Evolutionary conservation across 768 basidiomycete genomes (phyloP).

Genomic region (Lactarius deliciosus): DNA sequence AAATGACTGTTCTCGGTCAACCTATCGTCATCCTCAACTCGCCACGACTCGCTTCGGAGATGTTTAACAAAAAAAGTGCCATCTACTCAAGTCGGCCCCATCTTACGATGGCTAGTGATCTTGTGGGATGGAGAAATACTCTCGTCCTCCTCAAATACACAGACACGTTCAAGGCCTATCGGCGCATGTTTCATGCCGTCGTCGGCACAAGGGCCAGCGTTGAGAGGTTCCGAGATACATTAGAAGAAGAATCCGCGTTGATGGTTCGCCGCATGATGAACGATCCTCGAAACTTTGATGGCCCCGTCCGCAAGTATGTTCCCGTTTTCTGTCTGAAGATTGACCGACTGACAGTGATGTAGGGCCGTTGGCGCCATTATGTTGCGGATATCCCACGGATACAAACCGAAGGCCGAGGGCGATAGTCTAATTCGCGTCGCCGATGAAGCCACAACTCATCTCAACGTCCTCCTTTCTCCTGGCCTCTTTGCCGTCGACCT

Average conservation of each 20-base stretch:
- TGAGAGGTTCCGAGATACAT: conserved; percentile 25
- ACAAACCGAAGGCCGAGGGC: conserved; percentile 22
- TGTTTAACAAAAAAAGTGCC: conserved; percentile 33
- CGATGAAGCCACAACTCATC: conserved; percentile 29
- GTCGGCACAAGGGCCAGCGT: conserved; percentile 27
- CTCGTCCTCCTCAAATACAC: conserved; percentile 30
- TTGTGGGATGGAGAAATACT: conserved; percentile 28
- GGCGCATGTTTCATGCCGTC: conserved; percentile 27
- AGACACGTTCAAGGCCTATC: conserved; percentile 30
- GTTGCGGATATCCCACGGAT: conserved; percentile 30
- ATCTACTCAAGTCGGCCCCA: conserved; percentile 32
- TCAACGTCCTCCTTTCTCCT: conserved; percentile 22
- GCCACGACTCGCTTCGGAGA: conserved; percentile 27
- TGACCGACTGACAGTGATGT: not conserved
- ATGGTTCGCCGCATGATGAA: conserved; percentile 23
- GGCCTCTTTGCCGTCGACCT: conserved; percentile 30
- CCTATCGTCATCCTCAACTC: conserved; percentile 33
- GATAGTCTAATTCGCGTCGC: conserved; percentile 31
- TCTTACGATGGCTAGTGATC: conserved; percentile 30
- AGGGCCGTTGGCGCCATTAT: conserved; percentile 30
- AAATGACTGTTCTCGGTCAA: conserved; percentile 31
- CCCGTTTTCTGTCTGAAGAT: no score
- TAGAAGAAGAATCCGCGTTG: conserved; percentile 27
- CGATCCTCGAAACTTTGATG: conserved; percentile 22
- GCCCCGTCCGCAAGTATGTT: conserved; percentile 30